phyloP scores from a whole-genome alignment of 108 stramenopile genomes.

The Cyclotella baltica region DNA sequence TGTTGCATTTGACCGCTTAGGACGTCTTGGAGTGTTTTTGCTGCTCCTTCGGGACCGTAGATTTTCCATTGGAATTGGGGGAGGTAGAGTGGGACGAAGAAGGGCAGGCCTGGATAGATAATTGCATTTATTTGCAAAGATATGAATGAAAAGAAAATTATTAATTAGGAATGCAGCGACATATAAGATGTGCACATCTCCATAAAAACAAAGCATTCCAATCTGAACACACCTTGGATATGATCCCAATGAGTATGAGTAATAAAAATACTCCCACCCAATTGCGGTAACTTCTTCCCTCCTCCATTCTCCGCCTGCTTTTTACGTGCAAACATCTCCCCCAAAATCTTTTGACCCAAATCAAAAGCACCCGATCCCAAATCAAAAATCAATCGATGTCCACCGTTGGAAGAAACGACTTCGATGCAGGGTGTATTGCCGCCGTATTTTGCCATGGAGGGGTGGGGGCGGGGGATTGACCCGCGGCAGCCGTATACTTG shows the following conservation, averaged over 20 bases:
- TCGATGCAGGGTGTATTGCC: constrained; percentile 52
- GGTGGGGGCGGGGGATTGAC: constrained; percentile 41
- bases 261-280: constrained; percentile 42
- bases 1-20: constrained; percentile 52
- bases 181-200: too few relatives aligned
- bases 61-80: constrained; percentile 49
- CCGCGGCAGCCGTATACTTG: constrained; percentile 46
- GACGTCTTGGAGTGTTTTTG: constrained; percentile 35
- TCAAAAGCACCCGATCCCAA: constrained; percentile 45
- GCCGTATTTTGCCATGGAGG: constrained; percentile 45
- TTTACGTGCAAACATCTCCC: constrained; percentile 36
- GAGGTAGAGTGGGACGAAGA: constrained; percentile 44
- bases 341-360: constrained; percentile 44
- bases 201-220: too few relatives aligned
- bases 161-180: too few relatives aligned
- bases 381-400: constrained; percentile 40
- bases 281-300: constrained; percentile 12
- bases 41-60: constrained; percentile 46
- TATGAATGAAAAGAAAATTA: not conserved
- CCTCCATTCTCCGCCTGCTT: constrained; percentile 5
- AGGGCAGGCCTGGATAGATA: constrained; percentile 28
- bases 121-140: not conserved
- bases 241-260: constrained; percentile 56
- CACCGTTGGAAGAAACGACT: constrained; percentile 25
- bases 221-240: constrained; percentile 28